A percentile compares a stretch with the other conserved stretches of the same genome.
Evolutionary conservation across 1,284 basidiomycete genomes (phyloP).

Genomic region (Malassezia cuniculi): DNA sequence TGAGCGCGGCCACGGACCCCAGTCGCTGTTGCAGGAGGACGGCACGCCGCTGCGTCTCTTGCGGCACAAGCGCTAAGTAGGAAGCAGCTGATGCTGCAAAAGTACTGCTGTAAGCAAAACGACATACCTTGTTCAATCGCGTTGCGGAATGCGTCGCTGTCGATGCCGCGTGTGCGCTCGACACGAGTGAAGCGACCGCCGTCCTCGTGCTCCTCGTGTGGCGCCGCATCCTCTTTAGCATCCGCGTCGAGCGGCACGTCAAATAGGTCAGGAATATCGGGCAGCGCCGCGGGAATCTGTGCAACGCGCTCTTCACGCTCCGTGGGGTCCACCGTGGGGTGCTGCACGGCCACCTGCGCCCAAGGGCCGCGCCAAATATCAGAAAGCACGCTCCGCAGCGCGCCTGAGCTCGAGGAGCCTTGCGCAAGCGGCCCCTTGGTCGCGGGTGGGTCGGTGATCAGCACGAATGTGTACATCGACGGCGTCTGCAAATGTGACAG

Average conservation of each 20-base stretch:
- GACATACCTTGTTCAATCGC: constrained; percentile 24
- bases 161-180: constrained; percentile 21
- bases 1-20: constrained; percentile 21
- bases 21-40: constrained; percentile 26
- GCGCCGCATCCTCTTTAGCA: constrained; percentile 9
- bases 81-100: constrained; percentile 12
- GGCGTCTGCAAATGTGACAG: constrained; percentile 82
- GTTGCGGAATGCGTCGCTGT: constrained; percentile 28
- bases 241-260: too few species aligned
- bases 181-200: constrained; percentile 8
- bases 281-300: not conserved
- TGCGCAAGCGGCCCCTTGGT: constrained; percentile 8
- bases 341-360: constrained; percentile 79
- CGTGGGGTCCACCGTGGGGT: constrained; percentile 58
- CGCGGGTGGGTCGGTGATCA: constrained; percentile 74
- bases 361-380: constrained; percentile 86
- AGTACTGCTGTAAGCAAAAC: constrained; percentile 1
- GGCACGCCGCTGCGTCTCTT: constrained; percentile 34
- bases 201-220: constrained; percentile 4
- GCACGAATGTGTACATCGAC: constrained; percentile 86
- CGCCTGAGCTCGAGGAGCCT: constrained; percentile 17
- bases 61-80: constrained; percentile 25
- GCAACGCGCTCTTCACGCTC: constrained; percentile 23
- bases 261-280: too few species aligned
- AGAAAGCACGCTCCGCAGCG: constrained; percentile 63